These are phyloP conservation scores for Monosporascus sp. DNA, from an alignment of 2,329 filamentous ascomycete species.

Conservation along the genomic window DNA sequence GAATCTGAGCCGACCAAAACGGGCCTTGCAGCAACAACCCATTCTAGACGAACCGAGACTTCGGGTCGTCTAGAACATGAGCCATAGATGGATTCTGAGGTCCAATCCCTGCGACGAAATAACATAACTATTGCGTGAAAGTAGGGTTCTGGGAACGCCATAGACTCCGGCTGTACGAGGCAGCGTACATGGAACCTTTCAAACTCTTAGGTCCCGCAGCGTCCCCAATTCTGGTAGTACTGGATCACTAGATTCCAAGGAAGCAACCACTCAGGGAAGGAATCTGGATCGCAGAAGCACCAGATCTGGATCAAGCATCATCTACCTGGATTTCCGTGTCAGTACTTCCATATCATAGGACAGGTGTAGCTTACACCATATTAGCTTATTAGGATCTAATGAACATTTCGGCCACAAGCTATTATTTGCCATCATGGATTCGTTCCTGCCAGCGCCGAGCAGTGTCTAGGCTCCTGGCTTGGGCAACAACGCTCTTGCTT, in stretches of 20 bases:
- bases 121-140: too few species aligned
- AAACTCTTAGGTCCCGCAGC: neutral
- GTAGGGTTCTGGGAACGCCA: too few species aligned
- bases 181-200: neutral
- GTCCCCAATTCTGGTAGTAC: neutral
- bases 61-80: neutral
- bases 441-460: neutral
- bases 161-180: too few species aligned
- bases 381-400: neutral
- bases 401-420: neutral
- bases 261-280: neutral
- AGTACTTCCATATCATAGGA: neutral
- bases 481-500: too few species aligned
- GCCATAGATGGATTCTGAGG: neutral
- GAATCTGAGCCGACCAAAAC: neutral
- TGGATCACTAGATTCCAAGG: neutral
- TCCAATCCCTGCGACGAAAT: too few species aligned
- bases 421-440: neutral
- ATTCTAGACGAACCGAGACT: neutral
- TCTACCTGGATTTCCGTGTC: neutral
- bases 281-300: neutral
- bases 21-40: neutral
- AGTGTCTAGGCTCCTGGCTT: too few species aligned
- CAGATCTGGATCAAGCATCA: neutral
- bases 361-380: neutral